Evolutionary conservation across 371 early-diverging fungal genomes (phyloP).

Genomic region (Capillidium rhysosporum): DNA sequence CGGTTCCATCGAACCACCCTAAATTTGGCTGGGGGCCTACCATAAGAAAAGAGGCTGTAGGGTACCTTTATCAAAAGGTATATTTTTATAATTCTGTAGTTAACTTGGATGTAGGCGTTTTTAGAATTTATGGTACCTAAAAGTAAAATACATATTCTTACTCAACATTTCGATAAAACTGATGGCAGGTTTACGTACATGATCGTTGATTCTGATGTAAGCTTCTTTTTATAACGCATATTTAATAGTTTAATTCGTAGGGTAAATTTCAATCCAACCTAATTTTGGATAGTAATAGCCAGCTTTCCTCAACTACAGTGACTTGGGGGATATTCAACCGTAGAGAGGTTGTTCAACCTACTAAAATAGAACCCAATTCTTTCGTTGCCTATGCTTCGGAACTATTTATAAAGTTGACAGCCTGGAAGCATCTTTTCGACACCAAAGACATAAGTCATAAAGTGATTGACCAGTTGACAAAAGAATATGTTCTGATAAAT

Average conservation of each 20-base stretch:
- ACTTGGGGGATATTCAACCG: slow-evolving; percentile 97
- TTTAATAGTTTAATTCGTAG: slow-evolving; percentile 11
- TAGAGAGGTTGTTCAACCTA: slow-evolving; percentile 84
- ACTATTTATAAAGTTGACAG: slow-evolving; percentile 26
- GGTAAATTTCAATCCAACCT: slow-evolving; percentile 57
- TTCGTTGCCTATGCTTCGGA: slow-evolving; percentile 85
- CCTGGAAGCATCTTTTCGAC: too few relatives aligned
- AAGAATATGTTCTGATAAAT: too few relatives aligned
- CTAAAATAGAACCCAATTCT: slow-evolving; percentile 69
- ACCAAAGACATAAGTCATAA: too few relatives aligned
- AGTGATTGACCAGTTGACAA: too few relatives aligned
- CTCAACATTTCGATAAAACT: neutral
- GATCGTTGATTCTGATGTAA: neutral
- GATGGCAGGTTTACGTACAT: neutral
- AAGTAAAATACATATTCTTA: slow-evolving; percentile 17
- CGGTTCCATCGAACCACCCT: slow-evolving; percentile 46
- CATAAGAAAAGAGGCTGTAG: slow-evolving; percentile 34
- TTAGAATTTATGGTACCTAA: slow-evolving; percentile 62
- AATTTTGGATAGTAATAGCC: slow-evolving; percentile 9
- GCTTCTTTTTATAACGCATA: neutral
- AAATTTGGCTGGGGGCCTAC: slow-evolving; percentile 89
- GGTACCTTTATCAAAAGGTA: slow-evolving; percentile 68
- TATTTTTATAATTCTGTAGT: neutral
- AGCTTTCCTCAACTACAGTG: slow-evolving; percentile 43
- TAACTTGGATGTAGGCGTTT: slow-evolving; percentile 22